Conservation (phyloP, 768 basidiomycete genomes). For the Mycena vulgaris region DNA sequence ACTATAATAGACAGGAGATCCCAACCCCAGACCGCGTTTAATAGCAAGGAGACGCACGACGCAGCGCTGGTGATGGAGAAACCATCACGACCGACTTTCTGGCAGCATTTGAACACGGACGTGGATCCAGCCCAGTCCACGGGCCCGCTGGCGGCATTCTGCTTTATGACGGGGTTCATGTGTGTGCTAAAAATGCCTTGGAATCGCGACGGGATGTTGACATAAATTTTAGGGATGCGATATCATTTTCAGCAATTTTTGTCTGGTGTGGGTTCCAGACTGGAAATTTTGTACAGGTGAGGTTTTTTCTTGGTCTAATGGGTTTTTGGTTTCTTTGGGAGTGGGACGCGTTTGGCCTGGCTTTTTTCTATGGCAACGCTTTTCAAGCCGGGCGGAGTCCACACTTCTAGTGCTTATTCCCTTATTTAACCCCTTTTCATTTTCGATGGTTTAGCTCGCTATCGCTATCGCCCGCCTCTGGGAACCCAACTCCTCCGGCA, state of each 20-base stretch:
- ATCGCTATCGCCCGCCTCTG: slow-evolving; percentile 90
- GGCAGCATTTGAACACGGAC: slow-evolving; percentile 58
- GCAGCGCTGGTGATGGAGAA: slow-evolving; percentile 15
- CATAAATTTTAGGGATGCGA: slow-evolving; percentile 65
- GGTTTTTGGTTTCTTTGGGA: not conserved
- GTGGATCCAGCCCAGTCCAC: slow-evolving; percentile 68
- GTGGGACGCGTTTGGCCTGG: no score
- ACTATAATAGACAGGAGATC: slow-evolving; percentile 10
- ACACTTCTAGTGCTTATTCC: no score
- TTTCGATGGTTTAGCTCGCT: slow-evolving; percentile 79
- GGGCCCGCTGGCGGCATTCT: slow-evolving; percentile 73
- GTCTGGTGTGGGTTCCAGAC: slow-evolving; percentile 93
- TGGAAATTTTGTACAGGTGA: slow-evolving; percentile 80
- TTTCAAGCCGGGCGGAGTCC: no score
- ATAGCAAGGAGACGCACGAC: slow-evolving; percentile 17
- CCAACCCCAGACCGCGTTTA: no score
- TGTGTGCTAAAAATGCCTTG: slow-evolving; percentile 51
- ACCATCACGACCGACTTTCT: slow-evolving; percentile 45
- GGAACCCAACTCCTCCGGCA: slow-evolving; percentile 57
- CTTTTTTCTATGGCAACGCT: no score
- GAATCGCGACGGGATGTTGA: not conserved
- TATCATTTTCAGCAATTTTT: slow-evolving; percentile 85
- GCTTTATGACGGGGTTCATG: slow-evolving; percentile 89
- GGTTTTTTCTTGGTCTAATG: slow-evolving; percentile 19
- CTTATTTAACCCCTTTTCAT: no score